Base-by-base conservation (phyloP, 148 eudicot species). In the Arctostaphylos glauca region DNA sequence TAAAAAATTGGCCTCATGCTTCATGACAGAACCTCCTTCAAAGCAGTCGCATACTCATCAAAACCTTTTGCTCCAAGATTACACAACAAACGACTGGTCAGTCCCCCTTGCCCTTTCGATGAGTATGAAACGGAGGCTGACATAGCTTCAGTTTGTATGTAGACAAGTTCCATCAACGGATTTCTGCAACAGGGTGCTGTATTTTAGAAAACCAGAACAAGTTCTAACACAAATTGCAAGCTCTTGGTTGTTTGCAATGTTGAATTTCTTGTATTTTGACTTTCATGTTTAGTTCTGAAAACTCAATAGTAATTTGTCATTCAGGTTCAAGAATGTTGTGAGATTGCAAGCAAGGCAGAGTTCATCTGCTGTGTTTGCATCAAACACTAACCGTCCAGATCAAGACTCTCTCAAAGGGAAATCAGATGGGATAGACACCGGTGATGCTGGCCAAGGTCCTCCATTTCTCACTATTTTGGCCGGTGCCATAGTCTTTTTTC, bases 381-480 rank as follows among this genome's bases (percentile, higher is more conserved):
- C 89, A 76, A 88, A 85, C 41, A 47, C 84, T 6, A 74, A 77
- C 79, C 85, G 87, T 81, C 44, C 84, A 3, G 82, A 80, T 6
- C 83, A 71, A 23, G 67, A 80, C 58, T 25, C 83, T 41, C 59
- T 75, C 31, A 6, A 9, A 49, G 76, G 83, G 71, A 68, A 77
- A 72, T 73, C 89, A 14, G 76, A 86, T 43, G 85, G 23, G 58
- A 53, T 14, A n/a, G 70, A 77, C 50, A 25, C 79, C 13, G 53
- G 64, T 12, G 72, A 83, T 76, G 86, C 58, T 31, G 64, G 81
- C 49, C 80, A 53, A 77, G 88, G 89, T 31, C 92, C 92, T 83
- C 92, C 92, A 0, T 83, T 90, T 43, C 88, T 82, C 62, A 88
- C 92, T 38, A 88, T 90, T 80, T 83, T 90, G 86, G 90, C 92